Percentiles rank a stretch among this genome's conserved stretches.
phyloP scores from a whole-genome alignment of 192 early-diverging fungal genomes.

The Spinellus fusiger region DNA sequence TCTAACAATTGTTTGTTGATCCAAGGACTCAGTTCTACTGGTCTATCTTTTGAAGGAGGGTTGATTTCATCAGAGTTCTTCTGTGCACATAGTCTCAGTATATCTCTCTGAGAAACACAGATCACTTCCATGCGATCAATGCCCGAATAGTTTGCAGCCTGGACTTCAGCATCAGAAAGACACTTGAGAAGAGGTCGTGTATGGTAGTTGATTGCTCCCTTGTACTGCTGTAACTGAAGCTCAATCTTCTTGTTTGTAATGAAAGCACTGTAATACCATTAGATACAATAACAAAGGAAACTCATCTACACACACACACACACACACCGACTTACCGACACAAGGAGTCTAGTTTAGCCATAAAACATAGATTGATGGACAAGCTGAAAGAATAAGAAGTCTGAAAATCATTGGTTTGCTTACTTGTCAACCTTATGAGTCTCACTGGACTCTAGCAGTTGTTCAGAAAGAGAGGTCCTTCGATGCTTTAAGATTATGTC shows the following conservation, averaged over 20 bases:
- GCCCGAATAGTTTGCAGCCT: constrained; percentile 18
- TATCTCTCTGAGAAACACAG: constrained; percentile 24
- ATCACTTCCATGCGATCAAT: constrained; percentile 30
- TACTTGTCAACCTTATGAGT: constrained; percentile 19
- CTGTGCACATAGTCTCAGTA: constrained; percentile 20
- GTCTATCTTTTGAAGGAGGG: not conserved
- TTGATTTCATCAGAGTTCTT: not conserved
- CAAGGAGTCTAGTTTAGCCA: constrained; percentile 35
- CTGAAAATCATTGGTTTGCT: not conserved
- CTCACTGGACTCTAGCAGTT: not conserved
- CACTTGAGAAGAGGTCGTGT: constrained; percentile 24
- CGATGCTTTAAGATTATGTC: not conserved
- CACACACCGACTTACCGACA: constrained; percentile 18
- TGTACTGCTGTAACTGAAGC: constrained; percentile 21
- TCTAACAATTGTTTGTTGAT: constrained; percentile 12
- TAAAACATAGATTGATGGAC: constrained; percentile 26
- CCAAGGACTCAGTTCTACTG: constrained; percentile 21
- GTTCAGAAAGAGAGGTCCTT: not conserved
- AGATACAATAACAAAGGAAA: not conserved
- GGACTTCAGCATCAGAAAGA: constrained; percentile 3
- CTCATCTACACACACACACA: too few species aligned
- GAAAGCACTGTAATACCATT: constrained; percentile 14
- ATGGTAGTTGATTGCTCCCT: constrained; percentile 10
- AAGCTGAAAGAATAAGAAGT: constrained; percentile 5
- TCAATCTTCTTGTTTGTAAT: constrained; percentile 35